A percentile compares a stretch with the other conserved stretches of the same genome.
These are phyloP conservation scores for Trypanosoma vivax DNA, from an alignment of 208 protist genomes.

Conservation along the genomic window DNA sequence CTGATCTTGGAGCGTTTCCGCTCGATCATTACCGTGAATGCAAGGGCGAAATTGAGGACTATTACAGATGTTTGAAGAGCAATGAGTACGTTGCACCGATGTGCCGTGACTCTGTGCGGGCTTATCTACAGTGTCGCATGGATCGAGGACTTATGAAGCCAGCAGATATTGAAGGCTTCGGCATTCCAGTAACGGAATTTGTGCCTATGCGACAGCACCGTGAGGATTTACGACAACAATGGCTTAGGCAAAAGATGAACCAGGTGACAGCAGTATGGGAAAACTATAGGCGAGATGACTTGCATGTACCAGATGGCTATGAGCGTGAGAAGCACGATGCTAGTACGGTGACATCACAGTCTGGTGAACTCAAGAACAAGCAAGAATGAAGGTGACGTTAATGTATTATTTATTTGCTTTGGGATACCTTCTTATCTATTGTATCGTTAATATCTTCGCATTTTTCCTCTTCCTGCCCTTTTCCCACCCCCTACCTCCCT, in stretches of 20 bases:
- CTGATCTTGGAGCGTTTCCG: slow-evolving; percentile 83
- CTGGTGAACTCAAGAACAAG: not conserved
- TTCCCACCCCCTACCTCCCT: no score
- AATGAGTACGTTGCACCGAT: slow-evolving; percentile 77
- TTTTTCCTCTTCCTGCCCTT: no score
- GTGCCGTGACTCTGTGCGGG: slow-evolving; percentile 69
- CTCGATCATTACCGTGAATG: slow-evolving; percentile 89
- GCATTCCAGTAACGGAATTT: slow-evolving; percentile 76
- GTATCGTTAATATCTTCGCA: no score
- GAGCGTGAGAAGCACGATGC: slow-evolving; percentile 25
- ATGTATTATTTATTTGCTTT: no score
- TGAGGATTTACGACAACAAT: slow-evolving; percentile 65
- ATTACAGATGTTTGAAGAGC: slow-evolving; percentile 76
- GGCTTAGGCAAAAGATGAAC: slow-evolving; percentile 73
- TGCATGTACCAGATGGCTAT: slow-evolving; percentile 64
- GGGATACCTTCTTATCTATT: no score
- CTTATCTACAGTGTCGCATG: slow-evolving; percentile 84
- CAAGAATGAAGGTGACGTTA: no score
- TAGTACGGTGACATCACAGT: not conserved
- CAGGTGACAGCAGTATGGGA: slow-evolving; percentile 65
- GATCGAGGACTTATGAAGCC: slow-evolving; percentile 81
- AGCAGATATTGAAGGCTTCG: slow-evolving; percentile 64
- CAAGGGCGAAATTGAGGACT: slow-evolving; percentile 67
- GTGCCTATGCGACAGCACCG: slow-evolving; percentile 71
- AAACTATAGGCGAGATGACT: slow-evolving; percentile 65